A percentile compares a stretch with the other conserved stretches of the same genome.
phyloP scores from a whole-genome alignment of 352 stramenopile genomes.

The Globisporangium emineosum region DNA sequence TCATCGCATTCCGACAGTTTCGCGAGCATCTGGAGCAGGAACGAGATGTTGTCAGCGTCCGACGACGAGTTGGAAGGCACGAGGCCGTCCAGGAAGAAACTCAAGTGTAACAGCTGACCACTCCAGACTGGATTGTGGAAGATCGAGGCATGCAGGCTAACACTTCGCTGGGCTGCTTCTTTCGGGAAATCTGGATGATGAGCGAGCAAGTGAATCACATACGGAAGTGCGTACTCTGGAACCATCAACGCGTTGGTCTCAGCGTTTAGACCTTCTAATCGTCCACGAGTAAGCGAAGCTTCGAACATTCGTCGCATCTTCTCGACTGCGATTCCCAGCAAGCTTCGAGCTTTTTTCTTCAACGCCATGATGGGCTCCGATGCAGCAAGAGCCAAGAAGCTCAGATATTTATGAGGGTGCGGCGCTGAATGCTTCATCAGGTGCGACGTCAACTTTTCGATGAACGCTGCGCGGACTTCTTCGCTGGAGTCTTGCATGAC shows the following conservation, averaged over 20 bases:
- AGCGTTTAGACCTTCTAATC: slow-evolving; percentile 9
- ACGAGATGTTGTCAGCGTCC: slow-evolving; percentile 80
- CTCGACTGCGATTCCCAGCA: slow-evolving; percentile 58
- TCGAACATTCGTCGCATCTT: slow-evolving; percentile 81
- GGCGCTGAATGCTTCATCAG: slow-evolving; percentile 60
- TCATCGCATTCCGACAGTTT: slow-evolving; percentile 79
- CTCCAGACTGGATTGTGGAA: slow-evolving; percentile 40
- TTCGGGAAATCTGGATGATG: slow-evolving; percentile 70
- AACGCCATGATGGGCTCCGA: slow-evolving; percentile 43
- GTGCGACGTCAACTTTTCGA: slow-evolving; percentile 73
- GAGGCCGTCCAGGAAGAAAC: slow-evolving; percentile 73
- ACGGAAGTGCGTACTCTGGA: slow-evolving; percentile 78
- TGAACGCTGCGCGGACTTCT: slow-evolving; percentile 63
- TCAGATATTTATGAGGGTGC: slow-evolving; percentile 80
- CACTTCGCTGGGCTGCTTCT: slow-evolving; percentile 30
- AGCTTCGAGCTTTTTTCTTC: slow-evolving; percentile 50
- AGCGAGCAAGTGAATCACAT: slow-evolving; percentile 80
- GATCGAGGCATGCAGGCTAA: slow-evolving; percentile 28
- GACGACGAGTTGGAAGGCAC: slow-evolving; percentile 41
- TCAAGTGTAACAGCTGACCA: slow-evolving; percentile 50
- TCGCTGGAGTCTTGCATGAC: slow-evolving; percentile 72
- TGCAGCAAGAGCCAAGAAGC: slow-evolving; percentile 65
- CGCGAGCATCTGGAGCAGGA: slow-evolving; percentile 78
- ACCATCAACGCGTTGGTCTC: slow-evolving; percentile 55
- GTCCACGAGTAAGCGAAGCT: slow-evolving; percentile 28